Conservation (phyloP, 441 rosid species). For the Flueggea neowawraea region DNA sequence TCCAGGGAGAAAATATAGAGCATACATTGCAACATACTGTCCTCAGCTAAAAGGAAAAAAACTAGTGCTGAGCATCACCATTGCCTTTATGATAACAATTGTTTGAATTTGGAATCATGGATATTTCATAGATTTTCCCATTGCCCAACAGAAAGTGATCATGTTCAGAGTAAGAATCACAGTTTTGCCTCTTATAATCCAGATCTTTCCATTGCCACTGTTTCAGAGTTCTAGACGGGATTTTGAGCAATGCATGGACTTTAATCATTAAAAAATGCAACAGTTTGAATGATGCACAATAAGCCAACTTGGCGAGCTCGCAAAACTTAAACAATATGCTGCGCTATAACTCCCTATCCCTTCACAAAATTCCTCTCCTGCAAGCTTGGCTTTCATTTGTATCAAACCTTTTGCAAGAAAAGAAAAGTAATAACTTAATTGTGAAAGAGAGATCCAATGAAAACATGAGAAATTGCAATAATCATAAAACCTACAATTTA, state of each 20-base stretch:
- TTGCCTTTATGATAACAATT: neutral
- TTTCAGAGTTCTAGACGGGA: slow-evolving; percentile 24
- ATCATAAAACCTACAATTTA: neutral
- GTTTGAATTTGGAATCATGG: slow-evolving; percentile 2
- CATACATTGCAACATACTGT: too few species aligned
- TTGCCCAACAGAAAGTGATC: slow-evolving; percentile 7
- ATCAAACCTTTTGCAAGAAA: slow-evolving; percentile 35
- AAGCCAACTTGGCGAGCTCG: slow-evolving; percentile 33
- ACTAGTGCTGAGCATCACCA: neutral
- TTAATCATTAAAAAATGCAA: slow-evolving; percentile 24
- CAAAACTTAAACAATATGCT: slow-evolving; percentile 35
- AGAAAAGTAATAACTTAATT: slow-evolving; percentile 31
- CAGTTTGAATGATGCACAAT: slow-evolving; percentile 27
- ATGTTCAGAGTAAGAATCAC: slow-evolving; percentile 23
- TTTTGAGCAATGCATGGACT: slow-evolving; percentile 20
- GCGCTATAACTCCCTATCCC: slow-evolving; percentile 36
- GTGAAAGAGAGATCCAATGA: slow-evolving; percentile 13
- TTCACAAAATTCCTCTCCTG: slow-evolving; percentile 36
- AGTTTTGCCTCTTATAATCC: slow-evolving; percentile 23
- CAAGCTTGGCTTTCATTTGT: slow-evolving; percentile 32
- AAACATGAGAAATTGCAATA: neutral
- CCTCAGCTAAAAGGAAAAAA: neutral
- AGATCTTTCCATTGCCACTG: slow-evolving; percentile 18
- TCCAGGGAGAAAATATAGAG: neutral
- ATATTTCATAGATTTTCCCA: slow-evolving; percentile 5